Evolutionary conservation across 805 yeast genomes (phyloP), one percentile per base, ranked within the genome.

Genomic region (Clavispora asparagi): DNA sequence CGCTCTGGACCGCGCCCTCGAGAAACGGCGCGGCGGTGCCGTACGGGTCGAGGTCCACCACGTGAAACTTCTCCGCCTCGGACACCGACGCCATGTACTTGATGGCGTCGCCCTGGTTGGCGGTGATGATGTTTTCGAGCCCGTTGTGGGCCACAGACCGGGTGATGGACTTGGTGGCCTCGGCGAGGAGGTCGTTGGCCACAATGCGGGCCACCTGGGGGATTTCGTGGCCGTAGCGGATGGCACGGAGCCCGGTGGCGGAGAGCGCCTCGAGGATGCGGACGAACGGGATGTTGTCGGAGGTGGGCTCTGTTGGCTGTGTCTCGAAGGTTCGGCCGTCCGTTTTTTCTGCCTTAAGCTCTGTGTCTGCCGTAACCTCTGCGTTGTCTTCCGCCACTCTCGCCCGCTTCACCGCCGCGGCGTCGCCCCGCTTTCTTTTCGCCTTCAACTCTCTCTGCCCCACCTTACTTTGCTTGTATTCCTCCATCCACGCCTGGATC

Each of bases 11-110:
- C 0, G 98, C 97, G 29, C 94, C 81, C 63, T 94, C 99, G 27
- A 94, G 75, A 62, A 94, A 94, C 7, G 99, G 99, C 0, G 97
- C 81, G 0, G 97, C 99, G 0, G 97, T 85, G 28, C 99, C 99
- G 61, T 94, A 94, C 0, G 99, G 99, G 65, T 94, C 99, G 43
- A 94, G 74, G 66, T 94, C 99, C 47, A 94, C 81, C 3, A 88
- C 87, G 61, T 94, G 96, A 67, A 85, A 90, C 43, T 72, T 71
- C 25, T 69, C 74, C 14, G 59, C 65, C 41, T 68, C 61, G 48
- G 67, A 59, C 43, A 83, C 72, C 14, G 62, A 51, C 7, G 63
- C 61, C 96, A 94, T 88, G 59, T 77, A 81, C 36, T 79, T 80
- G 53, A 86, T 89, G n/a, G 99, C 99, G 67, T 94, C 98, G 29